Evolutionary conservation across 805 yeast genomes (phyloP), one percentile per base, ranked within the genome.

Genomic region (Hanseniaspora valbyensis): DNA sequence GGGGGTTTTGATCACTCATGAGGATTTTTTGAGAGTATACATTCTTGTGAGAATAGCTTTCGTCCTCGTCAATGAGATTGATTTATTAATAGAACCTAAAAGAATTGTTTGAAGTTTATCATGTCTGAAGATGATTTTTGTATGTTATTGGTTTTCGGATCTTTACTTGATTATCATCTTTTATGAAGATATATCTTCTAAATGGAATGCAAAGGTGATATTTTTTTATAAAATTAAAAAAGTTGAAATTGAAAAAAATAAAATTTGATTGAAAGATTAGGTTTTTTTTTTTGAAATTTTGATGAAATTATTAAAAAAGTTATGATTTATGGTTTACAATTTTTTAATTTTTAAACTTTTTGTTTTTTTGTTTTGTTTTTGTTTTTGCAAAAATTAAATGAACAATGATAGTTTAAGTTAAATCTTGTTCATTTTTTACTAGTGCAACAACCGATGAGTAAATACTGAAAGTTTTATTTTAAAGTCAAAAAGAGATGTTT

Each of bases 201-300:
- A 33, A 48, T 48, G 51, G 51, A 48, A 48, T 48, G 51, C 44
- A 48, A 48, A 48, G 51, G 51, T 40, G 44, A 40, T 48, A 48
- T 48, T 48, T 48, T 16, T 22, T 32, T 24, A n/a, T n/a, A 21
- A 25, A 25, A 39, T 25, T 37, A 28, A 45, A 45, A 48, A 48
- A 40, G 44, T 42, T 40, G 21, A 16, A 13, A 34, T 19, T 4
- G 24, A 7, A 6, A 19, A 16, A 13, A 34, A 6, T 4, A 14
- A 7, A 6, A 19, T 34, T 34, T 34, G 22, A 4, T 34, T 29
- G 25, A 37, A 26, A 14, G 29, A 4, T 9, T 28, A 29, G 10
- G 36, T 8, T 12, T 28, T 44, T 25, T 21, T 44, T n/a, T n/a
- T n/a, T n/a, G n/a, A n/a, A n/a, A n/a, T n/a, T 32, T 48, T 48